A percentile compares a stretch with the other conserved stretches of the same genome.
phyloP scores from a whole-genome alignment of 306 rosid genomes.

The Prunus davidiana region DNA sequence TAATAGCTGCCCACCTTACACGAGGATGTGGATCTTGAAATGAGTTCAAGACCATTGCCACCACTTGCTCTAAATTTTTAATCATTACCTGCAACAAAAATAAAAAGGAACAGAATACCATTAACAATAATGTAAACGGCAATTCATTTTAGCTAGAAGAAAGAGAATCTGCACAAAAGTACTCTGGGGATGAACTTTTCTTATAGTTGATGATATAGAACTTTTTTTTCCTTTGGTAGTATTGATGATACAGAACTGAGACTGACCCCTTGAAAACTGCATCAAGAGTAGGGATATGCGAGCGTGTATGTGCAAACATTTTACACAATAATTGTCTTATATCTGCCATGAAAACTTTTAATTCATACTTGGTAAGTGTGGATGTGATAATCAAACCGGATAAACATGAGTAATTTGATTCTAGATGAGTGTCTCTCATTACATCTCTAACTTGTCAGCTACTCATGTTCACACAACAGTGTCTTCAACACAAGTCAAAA shows the following conservation, averaged over 20 bases:
- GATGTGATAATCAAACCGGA: neutral
- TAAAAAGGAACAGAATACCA: neutral
- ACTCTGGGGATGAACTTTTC: neutral
- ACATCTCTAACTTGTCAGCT: neutral
- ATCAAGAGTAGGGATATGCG: neutral
- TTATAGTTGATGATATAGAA: neutral
- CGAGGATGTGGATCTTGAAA: constrained; percentile 96
- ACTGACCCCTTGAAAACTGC: neutral
- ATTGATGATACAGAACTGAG: neutral
- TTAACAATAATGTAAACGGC: neutral
- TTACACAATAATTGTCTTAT: neutral
- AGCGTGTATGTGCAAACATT: neutral
- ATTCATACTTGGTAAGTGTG: neutral
- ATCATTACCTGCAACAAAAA: constrained; percentile 70
- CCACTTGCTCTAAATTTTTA: constrained; percentile 91
- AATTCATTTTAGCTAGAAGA: neutral
- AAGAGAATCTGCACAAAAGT: neutral
- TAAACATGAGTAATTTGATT: neutral
- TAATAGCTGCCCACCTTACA: constrained; percentile 99
- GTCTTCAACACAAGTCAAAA: neutral
- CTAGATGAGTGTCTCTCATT: neutral
- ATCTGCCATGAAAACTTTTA: neutral
- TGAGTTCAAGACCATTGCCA: constrained; percentile 92
- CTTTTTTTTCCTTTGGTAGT: too few species aligned
- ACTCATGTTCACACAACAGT: neutral